Percentiles rank a stretch among this genome's conserved stretches.
phyloP scores from a whole-genome alignment of 108 stramenopile species.

The Phaeodactylum tricornutum region DNA sequence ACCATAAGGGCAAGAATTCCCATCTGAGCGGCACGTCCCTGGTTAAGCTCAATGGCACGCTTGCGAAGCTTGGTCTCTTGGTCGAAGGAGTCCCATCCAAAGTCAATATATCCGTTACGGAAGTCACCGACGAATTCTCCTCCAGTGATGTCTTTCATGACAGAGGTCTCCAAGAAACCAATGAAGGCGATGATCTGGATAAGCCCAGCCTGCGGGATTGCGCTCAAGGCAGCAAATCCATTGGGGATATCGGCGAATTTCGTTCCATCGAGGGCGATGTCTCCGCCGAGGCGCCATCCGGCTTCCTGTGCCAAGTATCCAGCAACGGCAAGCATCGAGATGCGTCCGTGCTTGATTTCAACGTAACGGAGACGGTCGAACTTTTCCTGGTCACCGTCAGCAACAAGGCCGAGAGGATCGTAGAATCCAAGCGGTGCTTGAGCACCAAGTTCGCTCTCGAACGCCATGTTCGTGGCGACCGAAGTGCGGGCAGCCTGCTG shows the following conservation, averaged over 20 bases:
- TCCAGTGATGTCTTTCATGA: conserved; percentile 47
- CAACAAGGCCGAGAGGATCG: conserved; percentile 45
- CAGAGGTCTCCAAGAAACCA: conserved; percentile 53
- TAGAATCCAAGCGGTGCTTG: conserved; percentile 55
- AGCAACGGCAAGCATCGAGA: conserved; percentile 32
- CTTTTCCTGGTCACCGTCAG: conserved; percentile 37
- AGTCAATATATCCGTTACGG: conserved; percentile 59
- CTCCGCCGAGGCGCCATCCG: conserved; percentile 48
- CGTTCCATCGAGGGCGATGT: conserved; percentile 28
- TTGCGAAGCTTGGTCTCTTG: conserved; percentile 60
- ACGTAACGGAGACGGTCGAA: conserved; percentile 69
- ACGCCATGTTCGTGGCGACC: conserved; percentile 27
- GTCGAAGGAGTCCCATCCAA: conserved; percentile 61
- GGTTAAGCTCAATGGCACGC: conserved; percentile 84
- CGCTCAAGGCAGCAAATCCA: conserved; percentile 37
- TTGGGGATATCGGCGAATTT: conserved; percentile 36
- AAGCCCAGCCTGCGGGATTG: conserved; percentile 39
- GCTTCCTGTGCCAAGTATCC: conserved; percentile 18
- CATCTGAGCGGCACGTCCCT: conserved; percentile 86
- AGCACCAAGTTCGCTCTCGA: conserved; percentile 75
- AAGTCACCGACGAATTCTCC: conserved; percentile 67
- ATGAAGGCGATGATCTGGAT: conserved; percentile 53
- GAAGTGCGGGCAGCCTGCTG: conserved; percentile 25
- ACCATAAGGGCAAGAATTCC: conserved; percentile 81
- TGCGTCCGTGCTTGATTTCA: conserved; percentile 52